Evolutionary conservation across 257 asterid genomes (phyloP), one percentile per base, ranked within the genome.

Genomic region (Euphrasia confusa): DNA sequence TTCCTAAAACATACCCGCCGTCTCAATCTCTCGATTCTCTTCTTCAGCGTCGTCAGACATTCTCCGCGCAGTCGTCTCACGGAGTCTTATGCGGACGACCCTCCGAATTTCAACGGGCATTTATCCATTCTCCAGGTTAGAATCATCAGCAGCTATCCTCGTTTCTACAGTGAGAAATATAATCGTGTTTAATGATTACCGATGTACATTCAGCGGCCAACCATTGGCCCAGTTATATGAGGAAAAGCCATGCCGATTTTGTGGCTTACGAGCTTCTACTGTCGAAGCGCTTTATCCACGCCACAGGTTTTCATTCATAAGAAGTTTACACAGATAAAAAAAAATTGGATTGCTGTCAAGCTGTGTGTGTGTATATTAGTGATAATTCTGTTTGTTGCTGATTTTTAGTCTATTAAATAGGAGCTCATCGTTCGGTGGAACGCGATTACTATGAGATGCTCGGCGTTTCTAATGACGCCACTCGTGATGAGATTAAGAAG

Each of bases 371-470:
- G 15, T 27, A 12, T 32, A 59, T 21, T 30, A 47, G 42, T 58
- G 42, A 11, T 8, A 37, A 9, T 37, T 33, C 12, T 37, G 42
- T 72, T 10, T 74, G 65, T 52, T 64, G 63, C 50, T 62, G 26
- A 9, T 37, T 37, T 0, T 58, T 49, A 33, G 39, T 54, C 68
- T 49, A 11, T 64, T 67, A 53, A 4, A 57, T 73, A 92, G 98
- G 91, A 61, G 65, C 70, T 64, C 60, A 72, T 67, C 72, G 47
- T 61, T 78, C 87, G 15, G 60, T 58, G 14, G 73, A 78, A 27
- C 82, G 77, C 53, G 93, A 84, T 78, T 79, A 79, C 72, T 92
- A 92, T 74, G 93, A 81, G 69, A 74, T 83, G 65, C 95, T 92
- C 52, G 98, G 95, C 3, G 69, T 92, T 65, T 72, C 98, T 35